Evolutionary conservation across 2,329 filamentous ascomycete species (phyloP).

Genomic region (Aureobasidium pullulans): DNA sequence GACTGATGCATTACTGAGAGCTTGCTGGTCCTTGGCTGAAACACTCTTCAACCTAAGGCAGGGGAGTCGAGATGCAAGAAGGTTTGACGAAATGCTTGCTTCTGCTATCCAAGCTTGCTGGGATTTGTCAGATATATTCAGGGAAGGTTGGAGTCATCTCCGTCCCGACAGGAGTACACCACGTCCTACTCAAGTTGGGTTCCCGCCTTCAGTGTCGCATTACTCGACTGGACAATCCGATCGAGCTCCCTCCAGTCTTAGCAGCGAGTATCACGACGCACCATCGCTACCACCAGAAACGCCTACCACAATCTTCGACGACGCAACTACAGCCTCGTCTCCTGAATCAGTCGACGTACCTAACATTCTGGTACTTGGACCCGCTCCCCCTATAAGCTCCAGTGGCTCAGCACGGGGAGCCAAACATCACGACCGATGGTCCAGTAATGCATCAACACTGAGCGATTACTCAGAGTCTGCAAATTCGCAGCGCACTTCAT

Average conservation of each 20-base stretch:
- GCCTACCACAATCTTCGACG: conserved; percentile 90
- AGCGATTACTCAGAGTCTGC: conserved; percentile 69
- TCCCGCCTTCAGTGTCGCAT: conserved; percentile 38
- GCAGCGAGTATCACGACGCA: conserved; percentile 38
- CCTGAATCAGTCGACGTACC: conserved; percentile 65
- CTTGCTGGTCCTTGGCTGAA: conserved; percentile 85
- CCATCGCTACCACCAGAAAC: conserved; percentile 63
- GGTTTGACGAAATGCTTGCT: conserved; percentile 66
- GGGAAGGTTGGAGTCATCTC: conserved; percentile 84
- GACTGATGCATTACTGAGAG: conserved; percentile 73
- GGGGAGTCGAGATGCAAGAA: conserved; percentile 64
- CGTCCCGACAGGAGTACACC: conserved; percentile 81
- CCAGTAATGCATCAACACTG: conserved; percentile 65
- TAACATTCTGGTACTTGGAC: conserved; percentile 81
- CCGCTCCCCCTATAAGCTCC: conserved; percentile 40
- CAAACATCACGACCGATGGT: conserved; percentile 65
- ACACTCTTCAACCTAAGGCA: conserved; percentile 89
- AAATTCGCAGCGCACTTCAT: conserved; percentile 54
- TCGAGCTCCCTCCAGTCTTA: conserved; percentile 41
- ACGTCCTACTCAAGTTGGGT: conserved; percentile 68
- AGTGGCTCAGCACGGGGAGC: conserved; percentile 33
- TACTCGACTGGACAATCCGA: conserved; percentile 14
- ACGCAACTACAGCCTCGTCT: conserved; percentile 64
- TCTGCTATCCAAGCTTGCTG: conserved; percentile 90
- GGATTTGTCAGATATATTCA: conserved; percentile 89